These are phyloP conservation scores for Corniculantispora saksenae DNA, from an alignment of 2,329 filamentous ascomycete species.

Conservation along the genomic window DNA sequence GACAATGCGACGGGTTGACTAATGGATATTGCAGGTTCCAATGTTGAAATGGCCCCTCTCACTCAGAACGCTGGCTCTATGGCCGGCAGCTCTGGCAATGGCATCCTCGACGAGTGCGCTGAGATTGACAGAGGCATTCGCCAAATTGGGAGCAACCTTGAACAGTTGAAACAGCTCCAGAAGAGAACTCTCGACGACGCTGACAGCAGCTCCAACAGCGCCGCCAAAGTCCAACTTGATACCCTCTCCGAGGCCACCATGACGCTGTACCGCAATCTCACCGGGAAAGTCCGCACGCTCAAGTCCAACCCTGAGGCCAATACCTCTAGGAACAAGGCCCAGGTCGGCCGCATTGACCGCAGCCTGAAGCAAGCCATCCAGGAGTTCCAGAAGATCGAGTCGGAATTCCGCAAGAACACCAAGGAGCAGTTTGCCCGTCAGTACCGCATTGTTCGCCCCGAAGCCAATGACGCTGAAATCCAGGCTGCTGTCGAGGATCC, in stretches of 20 bases:
- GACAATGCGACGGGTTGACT: constrained; percentile 11
- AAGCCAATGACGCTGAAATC: constrained; percentile 78
- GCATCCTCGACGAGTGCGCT: constrained; percentile 81
- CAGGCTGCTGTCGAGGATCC: constrained; percentile 73
- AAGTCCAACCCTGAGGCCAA: constrained; percentile 79
- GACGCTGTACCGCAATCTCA: constrained; percentile 76
- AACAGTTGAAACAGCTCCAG: constrained; percentile 71
- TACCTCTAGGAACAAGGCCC: constrained; percentile 71
- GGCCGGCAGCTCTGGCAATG: constrained; percentile 63
- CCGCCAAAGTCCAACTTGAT: constrained; percentile 70
- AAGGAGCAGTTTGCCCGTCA: constrained; percentile 85
- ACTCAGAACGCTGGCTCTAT: constrained; percentile 52
- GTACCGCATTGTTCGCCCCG: constrained; percentile 84
- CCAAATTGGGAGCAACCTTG: constrained; percentile 70
- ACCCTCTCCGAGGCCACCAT: constrained; percentile 77
- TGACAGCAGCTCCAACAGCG: constrained; percentile 67
- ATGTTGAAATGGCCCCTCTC: constrained; percentile 73
- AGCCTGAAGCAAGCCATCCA: constrained; percentile 80
- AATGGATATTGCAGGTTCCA: constrained; percentile 38
- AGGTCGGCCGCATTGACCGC: constrained; percentile 79
- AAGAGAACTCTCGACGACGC: constrained; percentile 72
- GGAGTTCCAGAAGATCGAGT: constrained; percentile 78
- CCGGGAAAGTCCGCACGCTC: constrained; percentile 75
- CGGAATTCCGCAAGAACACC: constrained; percentile 75
- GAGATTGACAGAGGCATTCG: constrained; percentile 78